Evolutionary conservation across 2,329 filamentous ascomycete genomes (phyloP).

Genomic region (Colletotrichum sp.): DNA sequence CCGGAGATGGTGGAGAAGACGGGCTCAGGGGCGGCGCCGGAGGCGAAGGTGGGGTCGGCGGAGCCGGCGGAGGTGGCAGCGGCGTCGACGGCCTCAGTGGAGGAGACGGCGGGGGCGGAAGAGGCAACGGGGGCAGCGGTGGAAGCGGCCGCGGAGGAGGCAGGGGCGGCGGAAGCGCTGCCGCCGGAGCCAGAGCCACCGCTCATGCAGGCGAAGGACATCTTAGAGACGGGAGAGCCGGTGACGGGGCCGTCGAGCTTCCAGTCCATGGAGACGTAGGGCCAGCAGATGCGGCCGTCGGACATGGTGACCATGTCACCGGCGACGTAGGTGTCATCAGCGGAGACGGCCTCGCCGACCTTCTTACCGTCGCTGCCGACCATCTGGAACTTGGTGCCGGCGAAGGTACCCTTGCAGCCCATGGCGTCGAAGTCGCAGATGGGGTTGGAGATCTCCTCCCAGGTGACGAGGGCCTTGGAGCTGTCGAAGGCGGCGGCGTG

Average conservation of each 20-base stretch:
- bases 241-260: conserved; percentile 36
- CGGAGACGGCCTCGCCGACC: conserved; percentile 54
- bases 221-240: conserved; percentile 39
- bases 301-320: conserved; percentile 66
- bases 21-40: conserved; percentile 1
- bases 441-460: conserved; percentile 64
- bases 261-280: conserved; percentile 63
- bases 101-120: background rate
- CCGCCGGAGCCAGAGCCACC: conserved; percentile 43
- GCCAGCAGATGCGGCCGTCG: conserved; percentile 66
- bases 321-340: conserved; percentile 60
- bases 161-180: conserved; percentile 32
- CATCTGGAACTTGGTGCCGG: conserved; percentile 64
- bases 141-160: conserved; percentile 21
- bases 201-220: conserved; percentile 57
- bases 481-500: conserved; percentile 61
- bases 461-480: conserved; percentile 58
- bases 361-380: conserved; percentile 55
- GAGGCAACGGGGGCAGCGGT: background rate
- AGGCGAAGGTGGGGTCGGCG: background rate
- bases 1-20: conserved; percentile 12
- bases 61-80: background rate
- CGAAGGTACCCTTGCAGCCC: conserved; percentile 63
- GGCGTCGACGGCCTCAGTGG: background rate
- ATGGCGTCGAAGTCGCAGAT: conserved; percentile 61